A percentile compares a stretch with the other conserved stretches of the same genome.
Conservation (phyloP, 306 rosid species). For the Dryas octopetala region DNA sequence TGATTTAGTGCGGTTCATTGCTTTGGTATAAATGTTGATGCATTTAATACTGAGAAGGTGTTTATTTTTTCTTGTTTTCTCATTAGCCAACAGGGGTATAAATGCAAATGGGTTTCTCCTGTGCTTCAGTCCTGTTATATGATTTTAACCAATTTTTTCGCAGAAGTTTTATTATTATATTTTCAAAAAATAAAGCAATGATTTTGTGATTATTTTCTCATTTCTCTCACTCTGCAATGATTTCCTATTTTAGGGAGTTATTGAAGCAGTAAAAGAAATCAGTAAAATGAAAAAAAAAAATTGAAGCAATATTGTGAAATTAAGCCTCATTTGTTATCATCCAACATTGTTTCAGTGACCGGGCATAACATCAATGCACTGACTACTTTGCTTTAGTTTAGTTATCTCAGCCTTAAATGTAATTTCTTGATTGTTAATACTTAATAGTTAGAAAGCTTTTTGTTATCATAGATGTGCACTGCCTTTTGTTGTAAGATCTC, state of each 20-base stretch:
- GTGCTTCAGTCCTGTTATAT: slow-evolving; percentile 3
- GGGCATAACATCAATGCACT: slow-evolving; percentile 6
- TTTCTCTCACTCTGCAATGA: slow-evolving; percentile 17
- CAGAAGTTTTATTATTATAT: background rate
- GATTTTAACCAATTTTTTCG: slow-evolving; percentile 1
- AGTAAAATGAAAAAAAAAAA: background rate
- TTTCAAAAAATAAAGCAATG: background rate
- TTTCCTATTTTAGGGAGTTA: slow-evolving; percentile 22
- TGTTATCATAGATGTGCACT: background rate
- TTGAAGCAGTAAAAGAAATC: slow-evolving; percentile 20
- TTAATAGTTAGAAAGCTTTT: background rate
- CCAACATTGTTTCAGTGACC: slow-evolving; percentile 9
- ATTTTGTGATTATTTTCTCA: background rate
- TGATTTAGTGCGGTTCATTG: background rate
- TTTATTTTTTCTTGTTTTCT: background rate
- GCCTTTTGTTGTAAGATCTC: slow-evolving; percentile 12
- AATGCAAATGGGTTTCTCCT: slow-evolving; percentile 6
- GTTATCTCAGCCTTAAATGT: background rate
- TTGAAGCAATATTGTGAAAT: slow-evolving; percentile 26
- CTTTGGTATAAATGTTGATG: background rate
- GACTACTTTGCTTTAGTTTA: background rate
- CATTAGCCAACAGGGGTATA: slow-evolving; percentile 11
- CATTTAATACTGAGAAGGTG: background rate
- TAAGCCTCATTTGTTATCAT: slow-evolving; percentile 10
- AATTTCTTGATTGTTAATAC: background rate